Evolutionary conservation across 1,139 yeast genomes (phyloP), one percentile per base, ranked within the genome.

Genomic region (Sugiyamaella japonica): DNA sequence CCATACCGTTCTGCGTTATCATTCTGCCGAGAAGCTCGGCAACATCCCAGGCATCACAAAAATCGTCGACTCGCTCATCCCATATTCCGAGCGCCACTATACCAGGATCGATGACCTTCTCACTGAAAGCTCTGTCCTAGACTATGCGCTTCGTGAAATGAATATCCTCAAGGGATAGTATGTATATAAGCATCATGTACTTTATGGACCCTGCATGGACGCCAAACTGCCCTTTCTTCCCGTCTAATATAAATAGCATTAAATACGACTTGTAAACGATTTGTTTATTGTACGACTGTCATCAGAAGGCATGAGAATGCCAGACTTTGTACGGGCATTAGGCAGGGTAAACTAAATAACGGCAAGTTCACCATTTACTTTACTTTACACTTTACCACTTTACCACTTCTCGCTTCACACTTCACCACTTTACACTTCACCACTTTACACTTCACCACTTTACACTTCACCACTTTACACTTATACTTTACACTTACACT

Each of bases 1-100:
- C 54, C 76, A 81, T 59, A 85, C 88, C 17, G 72, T 91, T 38
- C 72, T 93, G 56, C 73, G 75, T 45, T 48, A 40, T 9, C 82
- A 82, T 62, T 73, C 77, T 25, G 74, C 84, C 15, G 80, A 81
- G 16, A 76, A 77, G 59, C 72, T 91, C 54, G 77, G 80, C 60
- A 83, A 82, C 61, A 77, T 88, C 40, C 86, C 85, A 2, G 89
- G 89, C 1, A 73, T 88, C 59, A 79, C 87, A 70, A 78, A 77
- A 53, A 71, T 85, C 15, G 76, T 91, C n/a, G 95, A 87, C 56
- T 78, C 85, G 23, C 78, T 90, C 54, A 72, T 89, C 53, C 96
- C 97, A 5, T 93, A 93, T 69, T 86, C 87, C 61, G 91, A 89
- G 66, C 82, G 98, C 66, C 99, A 93, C 69, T 85, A 78, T 65